phyloP scores from a whole-genome alignment of 2,329 filamentous ascomycete species.

The Hypoxylon sp. region DNA sequence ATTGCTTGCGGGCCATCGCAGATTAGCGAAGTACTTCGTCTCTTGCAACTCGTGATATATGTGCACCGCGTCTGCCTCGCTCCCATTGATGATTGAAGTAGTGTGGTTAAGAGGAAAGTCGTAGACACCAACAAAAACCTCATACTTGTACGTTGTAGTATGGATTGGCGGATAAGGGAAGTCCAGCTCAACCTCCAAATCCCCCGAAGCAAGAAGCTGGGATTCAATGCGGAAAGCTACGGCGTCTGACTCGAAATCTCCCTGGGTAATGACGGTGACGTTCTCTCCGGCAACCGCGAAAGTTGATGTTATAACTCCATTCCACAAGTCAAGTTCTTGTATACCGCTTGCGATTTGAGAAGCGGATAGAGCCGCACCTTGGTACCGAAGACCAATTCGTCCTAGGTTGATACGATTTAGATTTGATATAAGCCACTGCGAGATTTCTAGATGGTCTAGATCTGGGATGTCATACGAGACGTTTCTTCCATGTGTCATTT shows the following conservation, averaged over 20 bases:
- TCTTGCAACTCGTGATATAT: constrained; percentile 51
- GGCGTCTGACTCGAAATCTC: constrained; percentile 51
- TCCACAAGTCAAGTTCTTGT: constrained; percentile 51
- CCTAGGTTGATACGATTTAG: constrained; percentile 56
- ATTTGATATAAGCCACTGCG: constrained; percentile 63
- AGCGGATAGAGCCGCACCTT: constrained; percentile 43
- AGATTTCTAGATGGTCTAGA: constrained; percentile 48
- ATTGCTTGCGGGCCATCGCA: constrained; percentile 45
- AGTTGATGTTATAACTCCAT: constrained; percentile 50
- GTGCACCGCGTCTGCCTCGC: constrained; percentile 37
- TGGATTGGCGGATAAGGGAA: constrained; percentile 55
- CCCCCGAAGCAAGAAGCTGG: constrained; percentile 44
- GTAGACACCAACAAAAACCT: constrained; percentile 54
- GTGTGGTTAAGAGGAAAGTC: constrained; percentile 52
- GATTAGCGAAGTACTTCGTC: constrained; percentile 51
- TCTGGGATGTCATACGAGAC: constrained; percentile 52
- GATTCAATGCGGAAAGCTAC: constrained; percentile 51
- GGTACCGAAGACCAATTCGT: constrained; percentile 52
- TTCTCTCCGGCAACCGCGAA: constrained; percentile 46
- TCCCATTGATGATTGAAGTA: constrained; percentile 41
- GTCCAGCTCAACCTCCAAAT: constrained; percentile 52
- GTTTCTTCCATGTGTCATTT: constrained; percentile 49
- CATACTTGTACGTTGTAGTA: constrained; percentile 53
- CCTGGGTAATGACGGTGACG: constrained; percentile 50
- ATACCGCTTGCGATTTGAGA: constrained; percentile 42